Percentiles rank a stretch among this genome's conserved stretches.
Evolutionary conservation across 768 basidiomycete species (phyloP).

Genomic region (Panellus pusillus): DNA sequence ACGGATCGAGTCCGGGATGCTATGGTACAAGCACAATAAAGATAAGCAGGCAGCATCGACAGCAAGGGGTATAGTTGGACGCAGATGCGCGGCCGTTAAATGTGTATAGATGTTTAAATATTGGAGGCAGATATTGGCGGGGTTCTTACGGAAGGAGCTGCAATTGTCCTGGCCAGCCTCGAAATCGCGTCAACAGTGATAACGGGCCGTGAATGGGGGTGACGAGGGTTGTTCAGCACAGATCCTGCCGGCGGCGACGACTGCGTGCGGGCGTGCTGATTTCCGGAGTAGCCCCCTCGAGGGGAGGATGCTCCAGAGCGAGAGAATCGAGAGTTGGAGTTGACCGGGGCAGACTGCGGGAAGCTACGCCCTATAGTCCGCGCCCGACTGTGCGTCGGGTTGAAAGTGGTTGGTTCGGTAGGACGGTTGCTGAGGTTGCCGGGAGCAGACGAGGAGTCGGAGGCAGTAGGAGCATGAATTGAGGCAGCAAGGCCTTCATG

Average conservation of each 20-base stretch:
- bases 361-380: slow-evolving; percentile 53
- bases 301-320: slow-evolving; percentile 48
- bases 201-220: slow-evolving; percentile 59
- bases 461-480: slow-evolving; percentile 53
- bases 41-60: background rate
- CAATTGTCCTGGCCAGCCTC: slow-evolving; percentile 62
- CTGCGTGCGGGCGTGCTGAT: slow-evolving; percentile 59
- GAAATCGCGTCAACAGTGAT: slow-evolving; percentile 74
- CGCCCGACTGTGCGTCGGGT: slow-evolving; percentile 50
- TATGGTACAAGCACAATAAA: slow-evolving; percentile 5
- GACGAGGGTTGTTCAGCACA: slow-evolving; percentile 35
- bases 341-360: slow-evolving; percentile 30
- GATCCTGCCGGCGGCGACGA: slow-evolving; percentile 57
- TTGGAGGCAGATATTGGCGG: slow-evolving; percentile 24
- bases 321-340: slow-evolving; percentile 32
- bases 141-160: slow-evolving; percentile 28
- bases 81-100: background rate
- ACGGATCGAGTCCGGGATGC: no score
- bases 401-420: slow-evolving; percentile 29
- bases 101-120: slow-evolving; percentile 22
- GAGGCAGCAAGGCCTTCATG: slow-evolving; percentile 46
- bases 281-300: slow-evolving; percentile 36
- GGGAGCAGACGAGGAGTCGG: slow-evolving; percentile 42
- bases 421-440: slow-evolving; percentile 33
- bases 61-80: background rate